Base-by-base conservation (phyloP, 1,284 basidiomycete species). In the Cutaneotrichosporon mucoides region DNA sequence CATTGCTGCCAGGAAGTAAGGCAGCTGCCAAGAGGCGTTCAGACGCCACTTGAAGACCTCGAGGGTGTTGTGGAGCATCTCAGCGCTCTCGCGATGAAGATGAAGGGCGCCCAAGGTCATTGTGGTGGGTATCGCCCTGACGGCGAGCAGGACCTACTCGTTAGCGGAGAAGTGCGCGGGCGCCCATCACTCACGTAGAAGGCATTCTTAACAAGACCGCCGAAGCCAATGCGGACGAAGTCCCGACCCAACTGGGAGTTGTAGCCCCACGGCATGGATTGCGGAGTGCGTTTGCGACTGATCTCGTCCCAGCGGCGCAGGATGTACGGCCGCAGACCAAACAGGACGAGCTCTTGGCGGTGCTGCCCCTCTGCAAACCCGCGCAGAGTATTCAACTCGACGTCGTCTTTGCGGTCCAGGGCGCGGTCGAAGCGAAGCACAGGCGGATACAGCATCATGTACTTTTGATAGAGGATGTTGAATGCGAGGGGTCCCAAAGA, bases 1-100 rank as follows among this genome's bases (percentile, higher is more conserved):
- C 70, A 89, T 91, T 6, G 89, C 88, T 45, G 86, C 86, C 84
- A 91, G 86, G 62, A 88, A 80, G 77, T 91, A 92, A 43, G 90
- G 82, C 13, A 85, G 83, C 72, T 92, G 89, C 67, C 87, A 89
- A 16, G 85, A 84, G 84, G 86, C 85, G 59, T 84, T 12, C 10
- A 44, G 42, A 35, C 38, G n/a, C 35, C 43, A 38, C n/a, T 15
- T 42, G 2, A 45, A 13, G n/a, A 16, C 11, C 6, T 15, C 33
- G 35, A 48, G 12, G 13, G 41, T 36, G 6, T 15, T 6, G 13
- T 53, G 42, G 6, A 62, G n/a, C 2, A 12, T n/a, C 15, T 50
- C 45, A 16, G 89, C 82, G 6, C 88, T 88, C 62, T 81, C 84
- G 59, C 88, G 85, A 72, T 90, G 91, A 24, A 90, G 76, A 9